Conservation (phyloP, 345 rosid genomes). For the Eucalyptus marginata region DNA sequence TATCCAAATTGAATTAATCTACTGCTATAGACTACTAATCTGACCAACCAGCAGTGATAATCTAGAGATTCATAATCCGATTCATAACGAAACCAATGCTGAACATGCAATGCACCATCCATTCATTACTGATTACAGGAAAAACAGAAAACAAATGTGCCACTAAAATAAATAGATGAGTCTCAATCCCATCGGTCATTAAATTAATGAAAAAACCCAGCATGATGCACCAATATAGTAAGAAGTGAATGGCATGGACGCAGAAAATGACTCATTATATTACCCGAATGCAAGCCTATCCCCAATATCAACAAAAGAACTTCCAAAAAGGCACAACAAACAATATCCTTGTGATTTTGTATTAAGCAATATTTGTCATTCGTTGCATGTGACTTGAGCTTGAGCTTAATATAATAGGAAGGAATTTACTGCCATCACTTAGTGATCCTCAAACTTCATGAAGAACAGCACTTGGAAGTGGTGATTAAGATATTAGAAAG, state of each 20-base stretch:
- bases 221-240: not conserved
- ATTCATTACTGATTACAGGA: not conserved
- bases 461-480: not conserved
- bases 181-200: not conserved
- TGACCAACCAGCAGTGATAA: not conserved
- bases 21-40: not conserved
- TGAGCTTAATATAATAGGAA: not conserved
- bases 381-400: not conserved
- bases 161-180: not conserved
- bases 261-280: not conserved
- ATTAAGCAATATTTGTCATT: not conserved
- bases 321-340: not conserved
- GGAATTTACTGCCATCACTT: not conserved
- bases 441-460: not conserved
- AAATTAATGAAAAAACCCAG: not conserved
- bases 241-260: not conserved
- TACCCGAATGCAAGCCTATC: not conserved
- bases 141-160: not conserved
- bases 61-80: not conserved
- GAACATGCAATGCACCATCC: not conserved
- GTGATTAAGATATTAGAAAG: not conserved
- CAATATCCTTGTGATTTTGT: not conserved
- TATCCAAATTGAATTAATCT: not conserved
- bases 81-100: not conserved
- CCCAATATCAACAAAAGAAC: not conserved